Evolutionary conservation across 331 rosid genomes (phyloP).

Genomic region (Quercus lobata): DNA sequence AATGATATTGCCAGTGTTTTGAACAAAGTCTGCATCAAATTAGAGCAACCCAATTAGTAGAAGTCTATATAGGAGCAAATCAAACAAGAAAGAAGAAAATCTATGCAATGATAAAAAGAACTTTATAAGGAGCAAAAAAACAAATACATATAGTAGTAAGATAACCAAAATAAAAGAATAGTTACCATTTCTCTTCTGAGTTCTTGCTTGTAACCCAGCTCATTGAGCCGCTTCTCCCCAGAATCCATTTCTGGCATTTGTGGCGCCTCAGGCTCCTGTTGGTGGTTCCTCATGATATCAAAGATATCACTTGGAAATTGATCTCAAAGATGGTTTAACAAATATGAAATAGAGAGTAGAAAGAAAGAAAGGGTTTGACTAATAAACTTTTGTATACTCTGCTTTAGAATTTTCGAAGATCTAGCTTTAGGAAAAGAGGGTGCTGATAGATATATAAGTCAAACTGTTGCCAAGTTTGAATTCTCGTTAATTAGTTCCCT

Average conservation of each 20-base stretch:
- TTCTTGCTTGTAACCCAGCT: conserved; percentile 96
- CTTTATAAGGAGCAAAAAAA: neutral
- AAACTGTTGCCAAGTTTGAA: conserved; percentile 27
- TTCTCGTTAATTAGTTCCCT: neutral
- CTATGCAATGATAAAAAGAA: neutral
- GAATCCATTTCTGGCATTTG: conserved; percentile 54
- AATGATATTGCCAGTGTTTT: conserved; percentile 84
- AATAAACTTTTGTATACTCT: neutral
- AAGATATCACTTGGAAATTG: neutral
- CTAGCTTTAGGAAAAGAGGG: neutral
- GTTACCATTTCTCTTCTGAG: conserved; percentile 87
- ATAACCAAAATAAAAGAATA: neutral
- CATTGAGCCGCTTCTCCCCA: conserved; percentile 83
- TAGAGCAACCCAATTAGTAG: neutral
- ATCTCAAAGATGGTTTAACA: neutral
- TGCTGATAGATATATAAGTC: neutral
- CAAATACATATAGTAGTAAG: neutral
- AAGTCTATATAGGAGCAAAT: neutral
- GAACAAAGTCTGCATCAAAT: conserved; percentile 67
- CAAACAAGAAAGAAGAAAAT: neutral
- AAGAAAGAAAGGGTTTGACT: conserved; percentile 8
- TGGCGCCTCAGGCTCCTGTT: conserved; percentile 7
- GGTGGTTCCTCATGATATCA: conserved; percentile 28
- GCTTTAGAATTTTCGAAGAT: neutral
- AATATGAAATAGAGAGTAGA: neutral